Conservation (phyloP, 2,329 filamentous ascomycete species). For the Alternaria longipes region DNA sequence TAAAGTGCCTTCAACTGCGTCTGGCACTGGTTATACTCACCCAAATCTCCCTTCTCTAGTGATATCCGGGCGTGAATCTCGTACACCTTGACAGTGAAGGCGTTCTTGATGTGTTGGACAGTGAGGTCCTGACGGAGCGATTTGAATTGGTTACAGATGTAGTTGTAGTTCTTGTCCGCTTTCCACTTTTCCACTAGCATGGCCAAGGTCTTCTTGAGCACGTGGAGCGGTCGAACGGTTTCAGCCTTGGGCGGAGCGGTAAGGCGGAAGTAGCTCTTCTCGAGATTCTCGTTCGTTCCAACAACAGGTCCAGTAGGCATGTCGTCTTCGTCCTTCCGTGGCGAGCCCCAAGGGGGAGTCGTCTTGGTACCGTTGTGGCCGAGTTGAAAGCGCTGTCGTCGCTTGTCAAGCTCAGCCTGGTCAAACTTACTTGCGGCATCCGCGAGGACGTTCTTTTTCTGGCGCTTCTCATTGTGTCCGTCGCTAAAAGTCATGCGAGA, state of each 20-base stretch:
- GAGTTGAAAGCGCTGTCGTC: conserved; percentile 83
- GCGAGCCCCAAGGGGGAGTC: conserved; percentile 60
- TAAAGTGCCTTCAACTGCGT: conserved; percentile 95
- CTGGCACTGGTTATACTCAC: conserved; percentile 99
- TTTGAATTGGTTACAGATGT: conserved; percentile 99
- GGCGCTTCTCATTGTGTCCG: conserved; percentile 56
- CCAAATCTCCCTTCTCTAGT: conserved; percentile 96
- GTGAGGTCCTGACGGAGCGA: conserved; percentile 97
- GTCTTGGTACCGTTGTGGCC: conserved; percentile 62
- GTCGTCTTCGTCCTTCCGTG: conserved; percentile 59
- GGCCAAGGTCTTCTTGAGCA: conserved; percentile 86
- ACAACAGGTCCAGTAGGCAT: conserved; percentile 74
- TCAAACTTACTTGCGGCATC: conserved; percentile 85
- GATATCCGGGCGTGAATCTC: conserved; percentile 98
- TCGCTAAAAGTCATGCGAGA: conserved; percentile 76
- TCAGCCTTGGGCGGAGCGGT: conserved; percentile 89
- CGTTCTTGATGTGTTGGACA: conserved; percentile 95
- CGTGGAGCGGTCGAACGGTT: conserved; percentile 81
- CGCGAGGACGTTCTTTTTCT: conserved; percentile 58
- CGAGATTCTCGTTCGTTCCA: conserved; percentile 82
- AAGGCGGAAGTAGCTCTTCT: conserved; percentile 94
- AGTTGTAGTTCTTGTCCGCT: conserved; percentile 90
- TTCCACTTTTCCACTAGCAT: conserved; percentile 95
- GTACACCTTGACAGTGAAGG: conserved; percentile 95
- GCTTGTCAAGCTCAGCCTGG: conserved; percentile 84